Percentiles rank a stretch among this genome's conserved stretches.
Evolutionary conservation across 805 yeast genomes (phyloP).

Genomic region (Kuraishia cidri): DNA sequence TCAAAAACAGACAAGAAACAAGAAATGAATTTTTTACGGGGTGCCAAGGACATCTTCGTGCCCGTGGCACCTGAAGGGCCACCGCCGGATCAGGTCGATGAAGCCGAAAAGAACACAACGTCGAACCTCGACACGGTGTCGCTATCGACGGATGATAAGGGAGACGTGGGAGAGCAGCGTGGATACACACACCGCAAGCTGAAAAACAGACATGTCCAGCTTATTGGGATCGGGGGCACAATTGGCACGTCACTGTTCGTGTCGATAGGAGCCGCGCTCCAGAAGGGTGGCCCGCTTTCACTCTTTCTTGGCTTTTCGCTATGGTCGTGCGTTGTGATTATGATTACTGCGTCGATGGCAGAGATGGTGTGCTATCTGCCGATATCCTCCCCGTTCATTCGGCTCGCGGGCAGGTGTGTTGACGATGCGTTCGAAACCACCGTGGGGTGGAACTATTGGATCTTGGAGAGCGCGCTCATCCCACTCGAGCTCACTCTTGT

Average conservation of each 20-base stretch:
- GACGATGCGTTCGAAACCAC: conserved; percentile 26
- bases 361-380: conserved; percentile 28
- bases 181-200: conserved; percentile 20
- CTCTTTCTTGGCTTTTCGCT: conserved; percentile 21
- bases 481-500: conserved; percentile 40
- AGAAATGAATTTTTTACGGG: conserved; percentile 1
- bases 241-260: conserved; percentile 29
- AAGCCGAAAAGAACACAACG: too few relatives aligned
- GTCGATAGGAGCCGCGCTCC: conserved; percentile 24
- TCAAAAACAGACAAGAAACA: too few relatives aligned
- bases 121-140: too few relatives aligned
- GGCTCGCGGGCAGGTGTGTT: conserved; percentile 26
- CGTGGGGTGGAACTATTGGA: conserved; percentile 26
- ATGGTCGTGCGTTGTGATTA: conserved; percentile 21
- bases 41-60: neutral
- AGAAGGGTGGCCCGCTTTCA: conserved; percentile 24
- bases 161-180: too few relatives aligned
- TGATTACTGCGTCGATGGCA: conserved; percentile 23
- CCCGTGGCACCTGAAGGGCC: conserved; percentile 1
- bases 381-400: conserved; percentile 25
- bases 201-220: conserved; percentile 24
- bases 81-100: too few relatives aligned
- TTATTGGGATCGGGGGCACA: conserved; percentile 31
- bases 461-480: conserved; percentile 34
- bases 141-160: too few relatives aligned